These are phyloP conservation scores for Tolypocladium pustulatum DNA, from an alignment of 2,329 filamentous ascomycete species.

Conservation along the genomic window DNA sequence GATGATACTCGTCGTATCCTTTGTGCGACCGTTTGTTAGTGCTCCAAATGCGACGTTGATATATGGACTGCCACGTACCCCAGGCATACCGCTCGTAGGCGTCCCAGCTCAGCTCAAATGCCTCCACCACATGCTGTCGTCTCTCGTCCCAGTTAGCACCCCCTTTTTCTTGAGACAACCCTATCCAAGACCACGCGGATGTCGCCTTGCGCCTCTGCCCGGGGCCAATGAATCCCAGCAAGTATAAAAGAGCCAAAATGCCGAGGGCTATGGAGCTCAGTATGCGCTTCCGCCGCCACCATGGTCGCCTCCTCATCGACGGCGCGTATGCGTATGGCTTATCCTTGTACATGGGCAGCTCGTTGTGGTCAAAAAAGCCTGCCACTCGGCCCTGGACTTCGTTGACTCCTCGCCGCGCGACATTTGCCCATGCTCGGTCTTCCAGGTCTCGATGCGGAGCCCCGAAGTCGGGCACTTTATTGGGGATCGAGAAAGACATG, in stretches of 20 bases:
- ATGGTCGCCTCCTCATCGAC: slow-evolving; percentile 45
- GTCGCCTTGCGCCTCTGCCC: slow-evolving; percentile 16
- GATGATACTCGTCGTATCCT: slow-evolving; percentile 81
- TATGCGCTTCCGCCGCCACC: slow-evolving; percentile 55
- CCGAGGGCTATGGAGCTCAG: slow-evolving; percentile 40
- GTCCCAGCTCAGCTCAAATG: slow-evolving; percentile 86
- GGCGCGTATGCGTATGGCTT: slow-evolving; percentile 73
- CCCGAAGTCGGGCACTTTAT: slow-evolving; percentile 58
- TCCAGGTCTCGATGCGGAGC: slow-evolving; percentile 55
- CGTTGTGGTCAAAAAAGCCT: slow-evolving; percentile 48
- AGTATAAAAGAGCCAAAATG: slow-evolving; percentile 55
- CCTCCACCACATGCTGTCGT: slow-evolving; percentile 74
- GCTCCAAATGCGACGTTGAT: neutral
- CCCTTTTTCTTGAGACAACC: slow-evolving; percentile 32
- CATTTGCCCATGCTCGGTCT: slow-evolving; percentile 54
- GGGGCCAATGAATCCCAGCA: slow-evolving; percentile 49
- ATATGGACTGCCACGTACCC: slow-evolving; percentile 50
- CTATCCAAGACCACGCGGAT: slow-evolving; percentile 49
- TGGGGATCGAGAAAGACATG: slow-evolving; percentile 58
- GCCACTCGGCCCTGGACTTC: slow-evolving; percentile 52
- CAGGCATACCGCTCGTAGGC: slow-evolving; percentile 88
- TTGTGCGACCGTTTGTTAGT: slow-evolving; percentile 14
- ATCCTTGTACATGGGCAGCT: slow-evolving; percentile 94
- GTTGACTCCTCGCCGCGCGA: slow-evolving; percentile 28
- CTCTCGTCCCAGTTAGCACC: slow-evolving; percentile 65